phyloP scores from a whole-genome alignment of 371 early-diverging fungal species.

The Encephalitozoon intestinalis region DNA sequence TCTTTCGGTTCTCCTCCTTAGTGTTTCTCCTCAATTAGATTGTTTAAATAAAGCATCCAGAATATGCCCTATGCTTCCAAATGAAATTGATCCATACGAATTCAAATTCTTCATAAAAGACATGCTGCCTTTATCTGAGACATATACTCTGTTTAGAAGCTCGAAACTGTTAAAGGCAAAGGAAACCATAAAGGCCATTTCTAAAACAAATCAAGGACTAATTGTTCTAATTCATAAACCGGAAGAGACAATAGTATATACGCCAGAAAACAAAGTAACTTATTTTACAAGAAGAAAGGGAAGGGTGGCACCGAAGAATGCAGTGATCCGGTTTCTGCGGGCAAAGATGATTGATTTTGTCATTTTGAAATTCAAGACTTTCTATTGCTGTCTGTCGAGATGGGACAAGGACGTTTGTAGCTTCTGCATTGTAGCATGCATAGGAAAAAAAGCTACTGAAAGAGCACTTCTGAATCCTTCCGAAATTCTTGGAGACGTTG shows the following conservation, averaged over 20 bases:
- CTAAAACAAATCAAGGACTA: conserved; percentile 3
- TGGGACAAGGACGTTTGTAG: conserved; percentile 10
- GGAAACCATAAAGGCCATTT: background rate
- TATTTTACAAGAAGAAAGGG: background rate
- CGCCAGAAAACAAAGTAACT: background rate
- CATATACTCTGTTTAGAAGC: background rate
- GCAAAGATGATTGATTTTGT: conserved; percentile 1
- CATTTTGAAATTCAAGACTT: background rate
- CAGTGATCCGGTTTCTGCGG: background rate
- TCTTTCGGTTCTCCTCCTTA: background rate
- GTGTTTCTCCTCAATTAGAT: background rate
- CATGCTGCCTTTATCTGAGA: background rate
- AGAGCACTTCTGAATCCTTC: background rate
- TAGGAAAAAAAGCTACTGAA: background rate
- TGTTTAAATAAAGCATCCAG: background rate
- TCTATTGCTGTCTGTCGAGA: background rate
- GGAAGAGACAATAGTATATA: background rate
- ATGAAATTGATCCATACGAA: conserved; percentile 10
- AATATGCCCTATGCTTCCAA: conserved; percentile 7
- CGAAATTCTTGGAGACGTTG: background rate
- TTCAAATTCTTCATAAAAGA: conserved; percentile 5
- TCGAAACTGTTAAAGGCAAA: background rate
- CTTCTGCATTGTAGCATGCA: background rate
- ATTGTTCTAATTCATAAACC: background rate
- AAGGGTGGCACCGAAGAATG: background rate